Evolutionary conservation across 805 yeast species (phyloP), one percentile per base, ranked within the genome.

Genomic region (Yamadazyma nakazawae): DNA sequence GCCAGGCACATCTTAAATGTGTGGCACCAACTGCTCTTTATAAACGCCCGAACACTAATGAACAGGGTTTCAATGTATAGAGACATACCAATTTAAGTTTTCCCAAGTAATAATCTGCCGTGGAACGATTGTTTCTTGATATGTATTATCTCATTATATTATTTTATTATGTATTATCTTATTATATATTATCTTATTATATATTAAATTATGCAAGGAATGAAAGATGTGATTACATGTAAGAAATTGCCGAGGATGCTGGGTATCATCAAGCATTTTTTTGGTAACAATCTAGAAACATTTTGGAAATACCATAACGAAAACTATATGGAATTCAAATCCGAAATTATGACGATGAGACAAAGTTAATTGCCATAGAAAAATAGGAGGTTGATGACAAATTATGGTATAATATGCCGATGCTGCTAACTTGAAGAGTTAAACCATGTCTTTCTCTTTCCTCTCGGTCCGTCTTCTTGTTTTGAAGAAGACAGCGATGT

Each of bases 371-470:
- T 21, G 24, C 4, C 24, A 21, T 28, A 10, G 11, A 12, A 28
- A 28, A 28, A 28, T 5, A 13, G 32, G 11, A 5, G 32, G 9
- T 12, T 28, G 3, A 28, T 28, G 32, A 21, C 24, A 21, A 21
- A 21, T 21, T 34, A 34, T 16, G 37, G 13, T 16, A 2, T 16
- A 2, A 13, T 21, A 21, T 21, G 24, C 24, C 7, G 24, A 7
- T 21, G 24, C 7, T 7, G 24, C n/a, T 28, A 10, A 28, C 32
- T 12, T 28, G 32, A 28, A 28, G n/a, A 11, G 11, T 35, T 35
- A 42, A 12, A 42, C 45, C 40, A 42, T 16, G 17, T 35, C 46
- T 21, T 43, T 43, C 13, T 43, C 46, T 21, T 13, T 17, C n/a
- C 39, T 43, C 14, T 43, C 41, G 2, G 16, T 10, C 21, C 24